A percentile compares a stretch with the other conserved stretches of the same genome.
phyloP scores from a whole-genome alignment of 2,329 filamentous ascomycete genomes.

The Elsinoe australis region DNA sequence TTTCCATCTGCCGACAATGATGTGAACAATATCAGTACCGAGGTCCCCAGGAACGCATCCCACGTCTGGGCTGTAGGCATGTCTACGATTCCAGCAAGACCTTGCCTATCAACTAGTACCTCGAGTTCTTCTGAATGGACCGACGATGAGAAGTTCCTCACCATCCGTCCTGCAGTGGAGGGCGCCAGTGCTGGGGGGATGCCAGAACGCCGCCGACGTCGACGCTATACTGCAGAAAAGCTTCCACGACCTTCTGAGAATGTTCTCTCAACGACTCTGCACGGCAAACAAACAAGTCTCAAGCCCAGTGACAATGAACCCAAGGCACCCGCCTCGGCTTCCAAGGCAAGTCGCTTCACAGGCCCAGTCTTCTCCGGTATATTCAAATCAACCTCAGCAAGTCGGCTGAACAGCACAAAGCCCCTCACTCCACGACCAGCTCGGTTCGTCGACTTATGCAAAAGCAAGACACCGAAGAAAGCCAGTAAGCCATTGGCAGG shows the following conservation, averaged over 20 bases:
- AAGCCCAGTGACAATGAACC: not conserved
- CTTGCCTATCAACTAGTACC: not conserved
- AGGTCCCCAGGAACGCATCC: not conserved
- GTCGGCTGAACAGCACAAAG: not conserved
- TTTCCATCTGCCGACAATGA: constrained; percentile 1
- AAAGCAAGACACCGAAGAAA: not conserved
- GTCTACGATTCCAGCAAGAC: constrained; percentile 9
- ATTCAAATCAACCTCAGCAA: not conserved
- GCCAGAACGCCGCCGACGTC: not conserved
- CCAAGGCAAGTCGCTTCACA: constrained; percentile 1
- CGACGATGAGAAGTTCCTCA: constrained; percentile 4
- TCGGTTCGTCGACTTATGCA: not conserved
- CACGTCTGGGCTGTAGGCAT: constrained; percentile 2
- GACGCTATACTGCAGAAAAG: constrained; percentile 1
- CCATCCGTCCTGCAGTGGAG: not conserved
- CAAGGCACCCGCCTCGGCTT: not conserved
- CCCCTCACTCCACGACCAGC: not conserved
- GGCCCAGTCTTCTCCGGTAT: constrained; percentile 20
- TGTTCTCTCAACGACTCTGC: not conserved
- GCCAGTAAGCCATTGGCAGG: no score
- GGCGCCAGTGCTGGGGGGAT: not conserved
- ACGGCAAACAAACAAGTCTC: not conserved
- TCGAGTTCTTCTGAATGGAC: constrained; percentile 10
- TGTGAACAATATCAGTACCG: not conserved
- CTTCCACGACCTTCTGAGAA: not conserved